phyloP scores from a whole-genome alignment of 306 rosid species.

The Hippophae rhamnoides region DNA sequence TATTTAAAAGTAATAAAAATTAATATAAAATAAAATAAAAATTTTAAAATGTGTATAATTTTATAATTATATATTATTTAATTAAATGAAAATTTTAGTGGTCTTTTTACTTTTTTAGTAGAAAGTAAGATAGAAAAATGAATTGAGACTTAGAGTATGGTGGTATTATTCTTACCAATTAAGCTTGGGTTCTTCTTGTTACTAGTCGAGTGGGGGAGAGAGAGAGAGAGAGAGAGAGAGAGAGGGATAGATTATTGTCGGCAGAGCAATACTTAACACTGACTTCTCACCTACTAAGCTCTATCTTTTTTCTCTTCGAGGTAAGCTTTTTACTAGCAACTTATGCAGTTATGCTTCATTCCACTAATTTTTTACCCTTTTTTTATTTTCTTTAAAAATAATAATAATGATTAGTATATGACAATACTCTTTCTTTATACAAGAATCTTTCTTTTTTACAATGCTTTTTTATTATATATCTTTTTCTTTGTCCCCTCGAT shows the following conservation, averaged over 20 bases:
- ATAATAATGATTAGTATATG: slow-evolving; percentile 55
- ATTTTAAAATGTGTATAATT: too few species aligned
- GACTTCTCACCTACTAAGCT: slow-evolving; percentile 22
- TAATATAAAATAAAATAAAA: too few species aligned
- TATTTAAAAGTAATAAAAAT: too few species aligned
- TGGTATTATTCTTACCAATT: slow-evolving; percentile 14
- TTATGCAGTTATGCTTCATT: slow-evolving; percentile 24
- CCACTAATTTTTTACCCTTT: slow-evolving; percentile 20
- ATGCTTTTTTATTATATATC: slow-evolving; percentile 33
- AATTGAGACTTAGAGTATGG: too few species aligned
- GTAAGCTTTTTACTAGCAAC: slow-evolving; percentile 21
- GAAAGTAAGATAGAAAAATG: too few species aligned
- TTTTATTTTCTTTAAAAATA: slow-evolving; percentile 17
- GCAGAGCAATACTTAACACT: slow-evolving; percentile 54
- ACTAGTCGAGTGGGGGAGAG: slow-evolving; percentile 43
- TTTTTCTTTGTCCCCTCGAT: slow-evolving; percentile 5
- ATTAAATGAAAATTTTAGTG: slow-evolving; percentile 25
- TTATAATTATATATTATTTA: too few species aligned
- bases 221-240: slow-evolving; percentile 25
- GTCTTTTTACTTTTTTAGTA: slow-evolving; percentile 10
- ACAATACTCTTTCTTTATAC: slow-evolving; percentile 51
- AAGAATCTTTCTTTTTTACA: slow-evolving; percentile 69
- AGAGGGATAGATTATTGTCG: slow-evolving; percentile 39
- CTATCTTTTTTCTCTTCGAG: slow-evolving; percentile 15
- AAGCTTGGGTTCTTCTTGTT: slow-evolving; percentile 19